A percentile compares a stretch with the other conserved stretches of the same genome.
Conservation (phyloP, 768 basidiomycete species). For the Paxillus ammoniavirescens region DNA sequence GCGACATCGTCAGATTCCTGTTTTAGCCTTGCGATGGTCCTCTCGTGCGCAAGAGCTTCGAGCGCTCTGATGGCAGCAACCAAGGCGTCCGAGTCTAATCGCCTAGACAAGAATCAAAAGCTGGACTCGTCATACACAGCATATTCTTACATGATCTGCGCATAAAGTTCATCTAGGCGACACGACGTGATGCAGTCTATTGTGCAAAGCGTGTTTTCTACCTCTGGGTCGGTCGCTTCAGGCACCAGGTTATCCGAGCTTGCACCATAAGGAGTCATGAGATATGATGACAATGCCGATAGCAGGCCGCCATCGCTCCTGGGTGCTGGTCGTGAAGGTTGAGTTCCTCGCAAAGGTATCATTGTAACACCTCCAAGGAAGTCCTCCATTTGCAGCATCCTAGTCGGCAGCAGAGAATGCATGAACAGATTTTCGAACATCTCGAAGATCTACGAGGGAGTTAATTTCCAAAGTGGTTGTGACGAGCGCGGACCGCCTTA, state of each 20-base stretch:
- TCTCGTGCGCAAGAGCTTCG: constrained; percentile 85
- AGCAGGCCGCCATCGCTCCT: constrained; percentile 88
- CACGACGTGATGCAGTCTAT: constrained; percentile 96
- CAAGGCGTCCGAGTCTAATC: constrained; percentile 75
- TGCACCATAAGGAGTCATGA: constrained; percentile 89
- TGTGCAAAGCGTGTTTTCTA: constrained; percentile 92
- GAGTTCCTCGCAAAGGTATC: constrained; percentile 83
- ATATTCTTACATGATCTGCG: constrained; percentile 78
- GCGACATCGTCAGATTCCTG: constrained; percentile 62
- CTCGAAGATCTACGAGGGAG: constrained; percentile 76
- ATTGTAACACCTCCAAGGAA: constrained; percentile 93
- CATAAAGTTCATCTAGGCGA: constrained; percentile 90
- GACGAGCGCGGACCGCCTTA: constrained; percentile 29
- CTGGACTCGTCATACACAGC: background rate
- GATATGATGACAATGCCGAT: constrained; percentile 91
- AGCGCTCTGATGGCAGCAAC: constrained; percentile 83
- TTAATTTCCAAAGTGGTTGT: background rate
- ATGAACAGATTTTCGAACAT: constrained; percentile 97
- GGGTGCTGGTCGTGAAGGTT: constrained; percentile 58
- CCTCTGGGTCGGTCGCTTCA: constrained; percentile 85
- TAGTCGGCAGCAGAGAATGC: constrained; percentile 84
- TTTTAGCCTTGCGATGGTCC: constrained; percentile 78
- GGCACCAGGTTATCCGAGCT: constrained; percentile 76
- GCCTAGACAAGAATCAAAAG: constrained; percentile 43
- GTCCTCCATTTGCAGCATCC: constrained; percentile 97